Percentiles rank a stretch among this genome's conserved stretches.
These are phyloP conservation scores for Naganishia sp. DNA, from an alignment of 1,284 basidiomycete genomes.

Conservation along the genomic window DNA sequence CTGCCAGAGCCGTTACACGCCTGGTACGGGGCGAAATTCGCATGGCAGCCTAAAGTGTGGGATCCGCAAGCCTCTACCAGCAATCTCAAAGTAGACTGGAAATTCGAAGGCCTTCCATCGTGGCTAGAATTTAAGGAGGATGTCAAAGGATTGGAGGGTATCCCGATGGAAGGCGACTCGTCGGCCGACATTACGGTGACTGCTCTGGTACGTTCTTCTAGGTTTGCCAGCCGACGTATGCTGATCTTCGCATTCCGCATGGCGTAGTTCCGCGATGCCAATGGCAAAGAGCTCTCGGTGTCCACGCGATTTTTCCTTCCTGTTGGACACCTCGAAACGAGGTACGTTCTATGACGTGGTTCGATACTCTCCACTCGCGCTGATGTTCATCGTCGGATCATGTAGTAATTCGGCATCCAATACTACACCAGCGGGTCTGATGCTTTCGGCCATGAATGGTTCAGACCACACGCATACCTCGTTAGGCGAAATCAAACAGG, in stretches of 20 bases:
- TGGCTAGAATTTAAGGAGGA: constrained; percentile 90
- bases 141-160: constrained; percentile 62
- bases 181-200: constrained; percentile 24
- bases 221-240: no score
- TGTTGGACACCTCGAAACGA: constrained; percentile 16
- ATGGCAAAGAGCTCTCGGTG: constrained; percentile 25
- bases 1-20: constrained; percentile 75
- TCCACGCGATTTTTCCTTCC: constrained; percentile 23
- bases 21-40: constrained; percentile 33
- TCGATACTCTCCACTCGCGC: neutral
- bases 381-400: neutral
- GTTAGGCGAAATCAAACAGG: constrained; percentile 15
- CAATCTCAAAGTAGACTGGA: constrained; percentile 66
- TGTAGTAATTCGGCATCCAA: constrained; percentile 14
- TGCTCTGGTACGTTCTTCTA: constrained; percentile 15
- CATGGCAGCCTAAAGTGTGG: constrained; percentile 92
- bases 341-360: neutral
- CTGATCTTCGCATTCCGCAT: neutral
- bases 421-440: constrained; percentile 22
- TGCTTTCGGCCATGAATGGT: constrained; percentile 23
- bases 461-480: neutral
- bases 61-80: constrained; percentile 87
- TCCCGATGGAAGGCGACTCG: constrained; percentile 54
- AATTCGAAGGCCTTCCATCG: constrained; percentile 70
- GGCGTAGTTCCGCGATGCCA: constrained; percentile 6